A percentile compares a stretch with the other conserved stretches of the same genome.
phyloP scores from a whole-genome alignment of 129 eudicot species.

The Helianthus tuberosus region DNA sequence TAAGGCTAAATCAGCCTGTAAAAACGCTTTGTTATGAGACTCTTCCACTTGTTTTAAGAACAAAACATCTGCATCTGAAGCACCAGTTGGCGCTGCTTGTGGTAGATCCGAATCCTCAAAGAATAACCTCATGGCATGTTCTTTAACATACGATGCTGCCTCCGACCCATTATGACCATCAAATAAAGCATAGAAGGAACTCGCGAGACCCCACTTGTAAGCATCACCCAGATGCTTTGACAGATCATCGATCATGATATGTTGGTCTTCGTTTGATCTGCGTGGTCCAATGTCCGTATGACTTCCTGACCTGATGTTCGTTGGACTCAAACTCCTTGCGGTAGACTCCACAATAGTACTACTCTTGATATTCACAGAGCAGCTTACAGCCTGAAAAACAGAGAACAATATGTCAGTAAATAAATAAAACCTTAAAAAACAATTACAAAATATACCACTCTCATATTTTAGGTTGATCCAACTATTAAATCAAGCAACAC shows the following conservation, averaged over 20 bases:
- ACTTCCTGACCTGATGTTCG: slow-evolving; percentile 74
- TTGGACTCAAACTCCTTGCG: slow-evolving; percentile 38
- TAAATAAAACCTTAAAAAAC: neutral
- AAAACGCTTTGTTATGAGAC: slow-evolving; percentile 55
- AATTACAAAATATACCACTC: neutral
- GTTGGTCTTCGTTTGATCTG: slow-evolving; percentile 73
- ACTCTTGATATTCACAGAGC: slow-evolving; percentile 39
- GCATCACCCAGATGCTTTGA: slow-evolving; percentile 48
- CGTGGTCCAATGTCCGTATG: slow-evolving; percentile 81
- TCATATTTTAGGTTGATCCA: neutral
- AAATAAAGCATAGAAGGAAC: slow-evolving; percentile 77
- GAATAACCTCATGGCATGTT: slow-evolving; percentile 61
- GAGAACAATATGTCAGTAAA: neutral
- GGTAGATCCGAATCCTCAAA: slow-evolving; percentile 69
- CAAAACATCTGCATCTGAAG: slow-evolving; percentile 8
- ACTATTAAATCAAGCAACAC: neutral
- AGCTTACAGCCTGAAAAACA: slow-evolving; percentile 30
- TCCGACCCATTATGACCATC: slow-evolving; percentile 91
- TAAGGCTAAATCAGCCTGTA: slow-evolving; percentile 68
- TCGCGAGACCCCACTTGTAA: slow-evolving; percentile 56
- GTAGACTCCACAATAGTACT: slow-evolving; percentile 40
- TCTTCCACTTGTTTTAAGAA: slow-evolving; percentile 53
- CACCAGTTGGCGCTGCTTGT: slow-evolving; percentile 35
- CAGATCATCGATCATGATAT: slow-evolving; percentile 69
- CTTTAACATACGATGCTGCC: slow-evolving; percentile 69